Base-by-base conservation (phyloP, 805 yeast species). In the Torulaspora maleeae region DNA sequence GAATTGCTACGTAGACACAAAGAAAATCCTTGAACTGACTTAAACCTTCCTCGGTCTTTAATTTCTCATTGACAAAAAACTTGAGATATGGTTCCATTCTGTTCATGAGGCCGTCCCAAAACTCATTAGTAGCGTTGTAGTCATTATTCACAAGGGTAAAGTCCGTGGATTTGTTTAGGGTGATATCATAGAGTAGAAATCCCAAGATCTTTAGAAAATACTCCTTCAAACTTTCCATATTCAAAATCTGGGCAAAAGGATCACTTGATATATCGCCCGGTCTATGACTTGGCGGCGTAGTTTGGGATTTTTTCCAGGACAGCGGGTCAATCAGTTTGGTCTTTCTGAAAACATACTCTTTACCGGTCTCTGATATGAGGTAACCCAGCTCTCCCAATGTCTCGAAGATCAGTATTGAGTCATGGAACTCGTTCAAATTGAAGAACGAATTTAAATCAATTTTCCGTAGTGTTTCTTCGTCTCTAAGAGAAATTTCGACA, bases 361-460 rank as follows among this genome's bases (percentile, higher is more conserved):
- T 80, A 42, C 80, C 78, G 53, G 85, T 81, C 48, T 80, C 81
- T 28, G 73, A 71, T 36, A 78, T 73, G 42, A 93, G 72, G 41
- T 73, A 74, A n/a, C 77, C 80, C 13, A 74, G 67, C 56, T 82
- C 83, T 41, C 82, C 80, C 38, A 90, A 73, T 3, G 89, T 81
- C 47, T 82, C 78, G 59, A 83, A 90, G 1, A 93, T 95, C 55
- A 90, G 72, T 22, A 86, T 76, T 3, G 95, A 81, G 66, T 91
- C 96, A 63, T 80, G 86, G 24, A 91, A 71, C 5, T 89, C 84
- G n/a, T 80, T 75, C 46, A 90, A 64, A 45, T 82, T 81, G 27
- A 88, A 73, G 13, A 68, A 61, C 7, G 58, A 52, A 6, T 63
- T 52, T 24, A 62, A 43, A 52, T 58, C 55, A 10, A 69, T 66